These are phyloP conservation scores for Xylaria sp. DNA, from an alignment of 2,329 filamentous ascomycete genomes.

Conservation along the genomic window DNA sequence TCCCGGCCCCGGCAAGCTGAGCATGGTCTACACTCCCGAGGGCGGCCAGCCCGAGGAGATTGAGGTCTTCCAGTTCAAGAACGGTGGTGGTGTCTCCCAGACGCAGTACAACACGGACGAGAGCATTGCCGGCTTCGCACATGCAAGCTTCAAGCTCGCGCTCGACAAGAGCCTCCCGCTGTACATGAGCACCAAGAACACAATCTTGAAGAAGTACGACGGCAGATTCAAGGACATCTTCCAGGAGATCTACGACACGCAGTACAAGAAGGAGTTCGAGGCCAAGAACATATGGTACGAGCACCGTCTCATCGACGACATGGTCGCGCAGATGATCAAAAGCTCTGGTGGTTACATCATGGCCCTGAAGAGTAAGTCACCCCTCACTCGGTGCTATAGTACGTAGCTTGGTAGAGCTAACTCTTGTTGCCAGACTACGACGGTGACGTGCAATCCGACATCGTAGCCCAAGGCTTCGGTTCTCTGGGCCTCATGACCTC, in stretches of 20 bases:
- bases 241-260: constrained; percentile 89
- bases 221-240: constrained; percentile 99
- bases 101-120: constrained; percentile 99
- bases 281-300: constrained; percentile 97
- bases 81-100: constrained; percentile 85
- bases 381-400: not conserved
- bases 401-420: constrained; percentile 25
- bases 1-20: constrained; percentile 81
- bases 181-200: constrained; percentile 99
- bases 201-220: constrained; percentile 98
- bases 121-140: constrained; percentile 92
- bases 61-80: constrained; percentile 88
- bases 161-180: constrained; percentile 86
- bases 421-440: constrained; percentile 80
- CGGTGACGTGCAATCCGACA: constrained; percentile 97
- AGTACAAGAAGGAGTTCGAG: constrained; percentile 89
- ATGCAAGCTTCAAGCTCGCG: constrained; percentile 95
- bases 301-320: constrained; percentile 98
- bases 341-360: constrained; percentile 95
- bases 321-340: constrained; percentile 99
- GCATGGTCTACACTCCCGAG: constrained; percentile 92
- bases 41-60: constrained; percentile 83
- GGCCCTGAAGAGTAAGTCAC: constrained; percentile 88
- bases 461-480: constrained; percentile 97
- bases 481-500: constrained; percentile 99